Conservation (phyloP, 768 basidiomycete species). For the Paxillus rubicundulus region DNA sequence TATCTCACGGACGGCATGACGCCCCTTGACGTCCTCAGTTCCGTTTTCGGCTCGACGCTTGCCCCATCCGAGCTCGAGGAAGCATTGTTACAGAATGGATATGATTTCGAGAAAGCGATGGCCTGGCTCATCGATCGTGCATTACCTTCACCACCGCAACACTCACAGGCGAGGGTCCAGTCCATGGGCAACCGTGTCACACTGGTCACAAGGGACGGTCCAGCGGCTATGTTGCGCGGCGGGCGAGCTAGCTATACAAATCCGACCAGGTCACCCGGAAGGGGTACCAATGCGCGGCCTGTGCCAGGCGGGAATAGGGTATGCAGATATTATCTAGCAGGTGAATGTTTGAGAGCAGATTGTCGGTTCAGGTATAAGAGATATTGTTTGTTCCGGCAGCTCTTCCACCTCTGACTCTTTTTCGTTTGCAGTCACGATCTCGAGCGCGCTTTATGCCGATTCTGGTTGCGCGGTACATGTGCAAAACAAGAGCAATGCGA, state of each 20-base stretch:
- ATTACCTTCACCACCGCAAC: conserved; percentile 44
- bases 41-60: conserved; percentile 89
- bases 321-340: conserved; percentile 94
- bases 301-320: conserved; percentile 63
- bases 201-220: conserved; percentile 57
- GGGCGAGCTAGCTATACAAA: conserved; percentile 40
- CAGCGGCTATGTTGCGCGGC: conserved; percentile 35
- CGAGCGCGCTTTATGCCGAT: conserved; percentile 90
- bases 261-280: conserved; percentile 17
- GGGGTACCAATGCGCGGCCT: conserved; percentile 31
- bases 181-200: conserved; percentile 67
- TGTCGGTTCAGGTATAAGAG: conserved; percentile 89
- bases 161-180: conserved; percentile 47
- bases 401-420: conserved; percentile 11
- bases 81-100: conserved; percentile 81
- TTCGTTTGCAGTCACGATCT: conserved; percentile 73
- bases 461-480: conserved; percentile 97
- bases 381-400: conserved; percentile 2
- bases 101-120: conserved; percentile 96
- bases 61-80: conserved; percentile 92
- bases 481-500: conserved; percentile 97
- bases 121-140: conserved; percentile 85
- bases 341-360: conserved; percentile 93
- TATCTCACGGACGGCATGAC: conserved; percentile 91
- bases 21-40: conserved; percentile 92